phyloP scores from a whole-genome alignment of 1,284 basidiomycete genomes.

The Cryptococcus wingfieldii region DNA sequence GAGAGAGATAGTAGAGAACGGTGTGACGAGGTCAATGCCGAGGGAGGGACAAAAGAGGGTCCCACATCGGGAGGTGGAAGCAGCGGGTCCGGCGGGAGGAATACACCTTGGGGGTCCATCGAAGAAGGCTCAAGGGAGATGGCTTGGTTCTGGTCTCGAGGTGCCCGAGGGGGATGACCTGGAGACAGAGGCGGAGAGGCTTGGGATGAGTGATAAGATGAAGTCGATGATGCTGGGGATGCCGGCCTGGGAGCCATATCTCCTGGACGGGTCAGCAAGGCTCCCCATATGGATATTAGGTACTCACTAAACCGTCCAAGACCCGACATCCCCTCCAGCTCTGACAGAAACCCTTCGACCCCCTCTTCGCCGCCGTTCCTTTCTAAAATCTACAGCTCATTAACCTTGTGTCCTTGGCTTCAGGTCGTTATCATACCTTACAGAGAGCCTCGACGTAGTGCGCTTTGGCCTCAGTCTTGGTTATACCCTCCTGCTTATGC shows the following conservation, averaged over 20 bases:
- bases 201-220: slow-evolving; percentile 41
- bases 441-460: slow-evolving; percentile 77
- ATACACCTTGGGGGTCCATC: background rate
- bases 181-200: slow-evolving; percentile 26
- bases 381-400: slow-evolving; percentile 60
- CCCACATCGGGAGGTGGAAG: slow-evolving; percentile 43
- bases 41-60: slow-evolving; percentile 39
- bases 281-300: background rate
- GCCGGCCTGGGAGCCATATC: slow-evolving; percentile 1
- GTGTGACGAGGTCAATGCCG: slow-evolving; percentile 35
- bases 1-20: slow-evolving; percentile 32
- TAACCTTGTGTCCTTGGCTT: background rate
- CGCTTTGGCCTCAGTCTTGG: slow-evolving; percentile 76
- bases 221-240: slow-evolving; percentile 41
- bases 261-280: background rate
- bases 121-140: too few species aligned
- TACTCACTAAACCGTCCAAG: slow-evolving; percentile 45
- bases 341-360: background rate
- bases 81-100: slow-evolving; percentile 38
- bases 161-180: too few species aligned
- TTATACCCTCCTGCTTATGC: slow-evolving; percentile 81
- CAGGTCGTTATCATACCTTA: background rate
- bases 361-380: slow-evolving; percentile 56
- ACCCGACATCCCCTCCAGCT: slow-evolving; percentile 67
- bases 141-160: too few species aligned